These are phyloP conservation scores for Trypanosoma platydactyli DNA, from an alignment of 208 protist species.

Conservation along the genomic window DNA sequence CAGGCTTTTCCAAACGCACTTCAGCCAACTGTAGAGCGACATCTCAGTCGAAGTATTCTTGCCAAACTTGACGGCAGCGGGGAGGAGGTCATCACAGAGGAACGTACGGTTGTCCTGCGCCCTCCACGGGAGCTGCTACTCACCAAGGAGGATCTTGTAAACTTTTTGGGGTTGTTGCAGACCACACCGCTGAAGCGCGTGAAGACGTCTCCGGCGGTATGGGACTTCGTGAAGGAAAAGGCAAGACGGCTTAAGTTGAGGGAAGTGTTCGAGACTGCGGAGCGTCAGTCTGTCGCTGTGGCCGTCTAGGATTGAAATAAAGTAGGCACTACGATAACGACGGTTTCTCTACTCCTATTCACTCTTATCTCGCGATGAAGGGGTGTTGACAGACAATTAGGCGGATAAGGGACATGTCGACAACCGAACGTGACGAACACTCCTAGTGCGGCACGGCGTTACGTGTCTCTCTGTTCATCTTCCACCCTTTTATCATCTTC, in stretches of 20 bases:
- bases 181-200: constrained; percentile 46
- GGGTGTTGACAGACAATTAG: no score
- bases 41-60: constrained; percentile 55
- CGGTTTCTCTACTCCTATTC: no score
- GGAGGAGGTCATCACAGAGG: constrained; percentile 54
- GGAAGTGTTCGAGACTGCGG: constrained; percentile 15
- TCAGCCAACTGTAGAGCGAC: constrained; percentile 27
- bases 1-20: constrained; percentile 51
- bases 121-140: constrained; percentile 44
- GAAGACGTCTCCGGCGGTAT: constrained; percentile 39
- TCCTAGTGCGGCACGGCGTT: no score
- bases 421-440: no score
- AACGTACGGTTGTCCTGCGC: constrained; percentile 36
- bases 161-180: constrained; percentile 44
- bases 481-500: no score
- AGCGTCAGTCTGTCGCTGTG: neutral
- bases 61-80: constrained; percentile 53
- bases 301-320: neutral
- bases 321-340: no score
- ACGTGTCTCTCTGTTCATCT: no score
- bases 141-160: constrained; percentile 43
- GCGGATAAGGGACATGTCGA: no score
- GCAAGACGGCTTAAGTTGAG: constrained; percentile 43
- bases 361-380: no score
- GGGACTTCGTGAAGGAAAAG: constrained; percentile 59